A percentile compares a stretch with the other conserved stretches of the same genome.
Conservation (phyloP, 2,329 filamentous ascomycete genomes). For the Aspergillus arachidicola region DNA sequence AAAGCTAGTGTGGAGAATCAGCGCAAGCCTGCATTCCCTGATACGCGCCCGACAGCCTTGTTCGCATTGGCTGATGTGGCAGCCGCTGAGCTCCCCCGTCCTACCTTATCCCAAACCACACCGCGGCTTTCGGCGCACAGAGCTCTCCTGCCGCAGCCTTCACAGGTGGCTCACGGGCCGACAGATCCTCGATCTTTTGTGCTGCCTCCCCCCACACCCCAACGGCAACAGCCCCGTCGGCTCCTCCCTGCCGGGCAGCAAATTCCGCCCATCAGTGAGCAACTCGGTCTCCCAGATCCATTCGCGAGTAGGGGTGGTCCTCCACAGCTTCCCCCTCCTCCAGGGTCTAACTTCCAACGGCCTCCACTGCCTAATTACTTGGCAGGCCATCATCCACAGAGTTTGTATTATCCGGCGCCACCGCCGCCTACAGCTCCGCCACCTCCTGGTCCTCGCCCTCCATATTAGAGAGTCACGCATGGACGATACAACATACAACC, state of each 20-base stretch:
- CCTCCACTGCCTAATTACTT: conserved; percentile 35
- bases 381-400: conserved; percentile 22
- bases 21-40: conserved; percentile 11
- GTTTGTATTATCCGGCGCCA: conserved; percentile 28
- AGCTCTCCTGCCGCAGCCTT: conserved; percentile 31
- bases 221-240: conserved; percentile 38
- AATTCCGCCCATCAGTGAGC: conserved; percentile 34
- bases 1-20: conserved; percentile 11
- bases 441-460: conserved; percentile 22
- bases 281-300: conserved; percentile 40
- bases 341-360: conserved; percentile 41
- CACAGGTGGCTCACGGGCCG: conserved; percentile 25
- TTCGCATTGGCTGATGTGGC: conserved; percentile 40
- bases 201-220: conserved; percentile 28
- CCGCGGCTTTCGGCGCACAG: conserved; percentile 42
- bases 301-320: conserved; percentile 37
- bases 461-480: conserved; percentile 15
- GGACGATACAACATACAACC: background rate
- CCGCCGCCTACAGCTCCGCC: conserved; percentile 19
- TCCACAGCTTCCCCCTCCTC: conserved; percentile 44
- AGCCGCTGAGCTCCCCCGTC: conserved; percentile 33
- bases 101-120: conserved; percentile 46
- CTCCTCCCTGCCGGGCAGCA: conserved; percentile 39
- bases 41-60: conserved; percentile 31
- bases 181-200: conserved; percentile 37